Evolutionary conservation across 306 rosid genomes (phyloP).

Genomic region (Carpinus fangiana): DNA sequence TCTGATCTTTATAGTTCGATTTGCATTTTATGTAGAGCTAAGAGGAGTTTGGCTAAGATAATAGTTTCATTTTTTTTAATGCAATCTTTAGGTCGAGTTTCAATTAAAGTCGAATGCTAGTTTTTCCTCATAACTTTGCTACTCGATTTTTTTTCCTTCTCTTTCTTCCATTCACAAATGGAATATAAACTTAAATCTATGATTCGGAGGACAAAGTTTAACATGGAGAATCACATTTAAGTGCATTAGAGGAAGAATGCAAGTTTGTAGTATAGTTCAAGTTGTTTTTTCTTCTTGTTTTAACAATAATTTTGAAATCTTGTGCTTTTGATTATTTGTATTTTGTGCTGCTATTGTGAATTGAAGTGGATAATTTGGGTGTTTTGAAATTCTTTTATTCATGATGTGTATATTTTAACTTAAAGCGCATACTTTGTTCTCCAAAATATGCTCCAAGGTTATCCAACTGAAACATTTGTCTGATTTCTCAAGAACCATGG

Average conservation of each 20-base stretch:
- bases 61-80: not conserved
- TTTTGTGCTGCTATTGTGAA: constrained; percentile 6
- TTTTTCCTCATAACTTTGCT: not conserved
- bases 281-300: not conserved
- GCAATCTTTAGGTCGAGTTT: not conserved
- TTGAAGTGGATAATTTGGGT: not conserved
- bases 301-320: not conserved
- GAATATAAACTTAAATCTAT: not conserved
- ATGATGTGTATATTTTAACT: constrained; percentile 9
- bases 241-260: not conserved
- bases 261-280: not conserved
- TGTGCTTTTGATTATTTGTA: constrained; percentile 1
- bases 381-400: not conserved
- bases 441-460: constrained; percentile 87
- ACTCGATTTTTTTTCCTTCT: not conserved
- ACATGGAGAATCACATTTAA: not conserved
- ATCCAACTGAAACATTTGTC: constrained; percentile 55
- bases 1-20: not conserved
- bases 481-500: constrained; percentile 59
- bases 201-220: not conserved
- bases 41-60: constrained; percentile 4
- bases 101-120: not conserved
- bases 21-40: not conserved
- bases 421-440: constrained; percentile 26
- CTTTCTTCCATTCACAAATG: not conserved